These are phyloP conservation scores for Colletotrichum cuscutae DNA, from an alignment of 2,329 filamentous ascomycete species.

Conservation along the genomic window DNA sequence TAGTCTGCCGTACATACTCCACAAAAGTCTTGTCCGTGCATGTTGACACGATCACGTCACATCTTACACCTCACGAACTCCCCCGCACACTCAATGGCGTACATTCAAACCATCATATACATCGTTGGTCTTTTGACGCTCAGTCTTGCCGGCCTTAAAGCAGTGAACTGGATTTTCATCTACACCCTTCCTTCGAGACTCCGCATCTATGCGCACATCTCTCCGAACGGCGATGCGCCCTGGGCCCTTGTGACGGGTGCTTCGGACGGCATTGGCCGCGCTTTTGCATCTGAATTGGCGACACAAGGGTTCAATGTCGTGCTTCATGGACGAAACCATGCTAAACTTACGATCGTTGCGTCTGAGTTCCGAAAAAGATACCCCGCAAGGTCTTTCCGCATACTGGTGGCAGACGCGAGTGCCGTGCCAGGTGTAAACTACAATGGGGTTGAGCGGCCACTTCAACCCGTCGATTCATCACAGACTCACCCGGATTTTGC, in stretches of 20 bases:
- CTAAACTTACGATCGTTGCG: neutral
- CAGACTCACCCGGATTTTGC: neutral
- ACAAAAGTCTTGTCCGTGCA: too few relatives aligned
- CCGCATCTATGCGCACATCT: neutral
- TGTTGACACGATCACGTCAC: neutral
- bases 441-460: neutral
- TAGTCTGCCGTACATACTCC: too few relatives aligned
- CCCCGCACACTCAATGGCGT: neutral
- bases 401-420: neutral
- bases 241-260: neutral
- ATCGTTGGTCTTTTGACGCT: neutral
- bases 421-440: neutral
- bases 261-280: neutral
- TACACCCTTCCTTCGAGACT: neutral
- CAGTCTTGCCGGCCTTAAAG: neutral
- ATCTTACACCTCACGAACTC: neutral
- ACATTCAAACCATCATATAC: neutral
- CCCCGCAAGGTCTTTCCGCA: neutral
- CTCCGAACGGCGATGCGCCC: neutral
- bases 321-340: neutral
- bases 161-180: neutral
- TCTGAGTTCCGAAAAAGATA: neutral
- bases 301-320: neutral
- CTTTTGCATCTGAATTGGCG: neutral
- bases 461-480: neutral